Base-by-base conservation (phyloP, 345 rosid species). In the Acer yangbiense region DNA sequence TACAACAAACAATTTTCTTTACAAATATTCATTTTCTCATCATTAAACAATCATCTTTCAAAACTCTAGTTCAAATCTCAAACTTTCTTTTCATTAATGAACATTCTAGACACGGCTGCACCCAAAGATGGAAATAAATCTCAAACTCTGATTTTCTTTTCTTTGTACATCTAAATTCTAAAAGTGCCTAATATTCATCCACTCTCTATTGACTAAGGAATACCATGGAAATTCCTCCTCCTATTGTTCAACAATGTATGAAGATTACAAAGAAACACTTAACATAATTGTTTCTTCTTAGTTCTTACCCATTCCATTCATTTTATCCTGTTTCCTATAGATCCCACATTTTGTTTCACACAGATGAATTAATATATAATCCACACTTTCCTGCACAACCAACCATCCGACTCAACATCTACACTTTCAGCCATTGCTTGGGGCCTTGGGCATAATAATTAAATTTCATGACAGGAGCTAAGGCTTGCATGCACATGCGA, bases 41-140 rank as follows among this genome's bases (percentile, higher is more conserved):
- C n/a, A 54, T 54, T 54, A 54, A 16, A 54, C 58, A 54, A 54
- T 54, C 17, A 6, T 54, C 58, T 54, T 54, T 54, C n/a, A 5
- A 17, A 50, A 65, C 44, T 65, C 46, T 65, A 41, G 46, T 65
- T 65, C 58, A 65, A n/a, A 17, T 65, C 41, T 65, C 46, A 32
- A 17, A 7, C 46, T 35, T 43, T 14, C n/a, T 16, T 65, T 35
- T 65, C 43, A 27, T 65, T 52, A 52, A 52, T 16, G 4, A 54
- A 54, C n/a, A 14, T 54, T 54, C n/a, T 14, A 54, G n/a, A 54
- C n/a, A 18, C n/a, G 4, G n/a, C 58, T 54, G 58, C 58, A 54
- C n/a, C 17, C 20, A 54, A 54, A 54, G 58, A 54, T 6, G 50
- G 14, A 54, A 14, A 54, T 5, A 14, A 54, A 54, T 16, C 58